These are phyloP conservation scores for Epichloe elymi DNA, from an alignment of 2,329 filamentous ascomycete species.

Conservation along the genomic window DNA sequence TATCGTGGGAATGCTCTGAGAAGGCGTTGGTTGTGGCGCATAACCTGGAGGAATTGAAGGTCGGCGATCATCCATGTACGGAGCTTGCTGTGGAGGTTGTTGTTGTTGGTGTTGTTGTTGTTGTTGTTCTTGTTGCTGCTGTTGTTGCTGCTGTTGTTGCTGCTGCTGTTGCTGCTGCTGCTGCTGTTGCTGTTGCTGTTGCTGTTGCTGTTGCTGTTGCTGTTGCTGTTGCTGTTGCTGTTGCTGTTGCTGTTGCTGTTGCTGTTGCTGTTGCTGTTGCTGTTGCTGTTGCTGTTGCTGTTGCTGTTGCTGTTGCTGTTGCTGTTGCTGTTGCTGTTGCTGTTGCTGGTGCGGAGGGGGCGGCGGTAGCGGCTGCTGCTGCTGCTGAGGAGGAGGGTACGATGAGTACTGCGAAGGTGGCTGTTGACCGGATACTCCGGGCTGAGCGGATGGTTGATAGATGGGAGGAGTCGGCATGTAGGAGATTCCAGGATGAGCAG, in stretches of 20 bases:
- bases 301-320: slow-evolving; percentile 10
- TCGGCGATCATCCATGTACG: slow-evolving; percentile 65
- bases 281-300: slow-evolving; percentile 12
- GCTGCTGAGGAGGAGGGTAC: slow-evolving; percentile 20
- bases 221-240: slow-evolving; percentile 14
- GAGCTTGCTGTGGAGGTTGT: slow-evolving; percentile 36
- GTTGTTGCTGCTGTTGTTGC: neutral
- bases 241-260: slow-evolving; percentile 8
- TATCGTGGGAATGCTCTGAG: slow-evolving; percentile 30
- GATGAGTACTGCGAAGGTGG: slow-evolving; percentile 26
- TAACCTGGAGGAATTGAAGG: slow-evolving; percentile 58
- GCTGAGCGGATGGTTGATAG: slow-evolving; percentile 41
- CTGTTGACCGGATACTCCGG: slow-evolving; percentile 22
- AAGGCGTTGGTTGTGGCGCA: slow-evolving; percentile 42
- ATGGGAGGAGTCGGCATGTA: slow-evolving; percentile 80
- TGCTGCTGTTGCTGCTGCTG: slow-evolving; percentile 17
- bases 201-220: slow-evolving; percentile 20
- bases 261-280: accelerated
- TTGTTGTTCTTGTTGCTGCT: accelerated
- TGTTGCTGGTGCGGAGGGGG: neutral
- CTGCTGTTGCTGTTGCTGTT: slow-evolving; percentile 12
- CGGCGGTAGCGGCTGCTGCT: slow-evolving; percentile 15
- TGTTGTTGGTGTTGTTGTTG: slow-evolving; percentile 8
- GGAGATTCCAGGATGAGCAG: slow-evolving; percentile 49
- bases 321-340: slow-evolving; percentile 11